Evolutionary conservation across 2,329 filamentous ascomycete species (phyloP), one percentile per base, ranked within the genome.

Genomic region (Colletotrichum costaricense): DNA sequence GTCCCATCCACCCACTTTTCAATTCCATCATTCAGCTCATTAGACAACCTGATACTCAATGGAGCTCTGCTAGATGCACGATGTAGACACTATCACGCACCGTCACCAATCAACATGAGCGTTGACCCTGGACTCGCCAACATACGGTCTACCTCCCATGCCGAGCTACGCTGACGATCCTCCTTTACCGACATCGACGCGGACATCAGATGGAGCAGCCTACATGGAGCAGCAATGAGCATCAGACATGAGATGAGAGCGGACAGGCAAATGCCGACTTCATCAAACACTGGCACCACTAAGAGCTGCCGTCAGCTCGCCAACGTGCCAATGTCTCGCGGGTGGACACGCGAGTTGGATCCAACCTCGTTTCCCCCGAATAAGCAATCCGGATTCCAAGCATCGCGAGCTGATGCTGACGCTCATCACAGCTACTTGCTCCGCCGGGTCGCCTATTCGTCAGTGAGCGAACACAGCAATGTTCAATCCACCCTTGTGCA

Each of bases 1-100:
- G 69, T 66, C 26, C 54, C 38, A 33, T 69, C 24, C 38, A 64
- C 42, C 59, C 42, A 64, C 52, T 72, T 69, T 69, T 55, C 69
- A 69, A 59, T 46, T 64, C 24, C 59, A 59, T 54, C 55, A 60
- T 60, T 54, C 66, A 55, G 38, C 46, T 63, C 22, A 55, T 59
- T 52, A 16, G 57, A 59, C 58, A 56, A 69, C 66, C 59, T 69
- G 66, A 38, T 55, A 56, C 55, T 49, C 19, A 7, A 67, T 66
- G 55, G 62, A 49, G 46, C 54, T 19, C 11, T 26, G 38, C 28
- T 19, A 28, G 35, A 3, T 33, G 33, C 60, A 8, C 4, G 19
- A 52, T 14, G 33, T 7, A 19, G 16, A 24, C 33, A 24, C 33
- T 33, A 46, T 65, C 52, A 49, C 42, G 19, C 19, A 49, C 42